Conservation (phyloP, 139 green algal genomes). For the Chlamydomonas sp. region DNA sequence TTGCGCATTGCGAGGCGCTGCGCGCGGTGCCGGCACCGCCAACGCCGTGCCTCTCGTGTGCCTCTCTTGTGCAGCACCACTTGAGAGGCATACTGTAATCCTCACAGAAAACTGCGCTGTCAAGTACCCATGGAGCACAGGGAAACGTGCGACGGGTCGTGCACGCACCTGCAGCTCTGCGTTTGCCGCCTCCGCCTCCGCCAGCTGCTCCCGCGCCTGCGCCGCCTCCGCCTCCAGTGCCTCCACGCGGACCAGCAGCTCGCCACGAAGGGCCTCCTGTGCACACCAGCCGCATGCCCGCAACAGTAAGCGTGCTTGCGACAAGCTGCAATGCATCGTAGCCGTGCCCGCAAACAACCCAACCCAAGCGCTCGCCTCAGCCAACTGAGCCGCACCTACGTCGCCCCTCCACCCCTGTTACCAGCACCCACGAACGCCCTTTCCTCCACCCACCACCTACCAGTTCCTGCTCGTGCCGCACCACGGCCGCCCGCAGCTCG, state of each 20-base stretch:
- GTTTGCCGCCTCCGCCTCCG: background rate
- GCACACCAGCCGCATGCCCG: background rate
- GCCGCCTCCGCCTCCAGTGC: conserved; percentile 13
- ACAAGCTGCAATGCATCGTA: background rate
- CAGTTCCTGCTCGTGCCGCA: background rate
- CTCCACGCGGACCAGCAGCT: background rate
- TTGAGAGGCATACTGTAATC: too few species aligned
- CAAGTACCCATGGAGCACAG: background rate
- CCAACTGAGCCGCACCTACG: background rate
- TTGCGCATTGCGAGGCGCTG: too few species aligned
- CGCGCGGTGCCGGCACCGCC: too few species aligned
- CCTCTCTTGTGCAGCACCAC: too few species aligned
- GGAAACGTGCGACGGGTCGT: background rate
- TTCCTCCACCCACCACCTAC: background rate
- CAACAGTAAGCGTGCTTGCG: background rate
- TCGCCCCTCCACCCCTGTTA: background rate
- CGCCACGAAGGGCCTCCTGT: conserved; percentile 18
- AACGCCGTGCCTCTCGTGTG: too few species aligned
- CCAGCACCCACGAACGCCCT: background rate
- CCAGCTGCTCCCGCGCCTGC: conserved; percentile 2
- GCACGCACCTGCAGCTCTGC: conserved; percentile 2
- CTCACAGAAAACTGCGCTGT: too few species aligned
- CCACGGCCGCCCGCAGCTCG: background rate
- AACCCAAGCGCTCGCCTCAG: background rate
- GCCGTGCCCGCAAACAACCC: too few species aligned